Evolutionary conservation across 1,284 basidiomycete species (phyloP).

Genomic region (Amylostereum areolatum): DNA sequence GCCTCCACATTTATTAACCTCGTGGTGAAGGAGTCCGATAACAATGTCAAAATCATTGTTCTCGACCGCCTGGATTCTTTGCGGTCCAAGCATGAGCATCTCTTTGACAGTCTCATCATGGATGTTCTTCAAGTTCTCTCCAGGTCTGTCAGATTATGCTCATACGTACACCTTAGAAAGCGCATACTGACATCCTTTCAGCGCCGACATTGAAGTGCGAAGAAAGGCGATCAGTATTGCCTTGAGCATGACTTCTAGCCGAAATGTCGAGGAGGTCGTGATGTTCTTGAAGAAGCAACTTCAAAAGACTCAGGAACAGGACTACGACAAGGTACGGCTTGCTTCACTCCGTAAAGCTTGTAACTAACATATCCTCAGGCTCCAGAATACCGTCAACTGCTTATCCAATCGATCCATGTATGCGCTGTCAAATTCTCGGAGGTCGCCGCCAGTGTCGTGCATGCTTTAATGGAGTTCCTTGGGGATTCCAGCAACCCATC

Average conservation of each 20-base stretch:
- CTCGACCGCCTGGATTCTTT: conserved; percentile 88
- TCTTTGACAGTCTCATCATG: conserved; percentile 92
- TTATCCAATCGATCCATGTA: conserved; percentile 97
- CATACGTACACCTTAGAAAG: not conserved
- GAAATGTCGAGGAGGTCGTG: conserved; percentile 98
- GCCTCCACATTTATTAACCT: conserved; percentile 88
- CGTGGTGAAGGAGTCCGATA: conserved; percentile 94
- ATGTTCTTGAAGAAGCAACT: conserved; percentile 97
- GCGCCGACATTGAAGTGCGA: conserved; percentile 95
- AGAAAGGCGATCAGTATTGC: conserved; percentile 90
- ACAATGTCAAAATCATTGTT: conserved; percentile 99
- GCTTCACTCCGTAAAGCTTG: not conserved
- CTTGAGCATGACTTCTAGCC: conserved; percentile 88
- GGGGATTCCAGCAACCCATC: conserved; percentile 95
- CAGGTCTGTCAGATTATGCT: conserved; percentile 38
- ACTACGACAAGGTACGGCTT: conserved; percentile 71
- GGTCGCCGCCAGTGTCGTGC: conserved; percentile 93
- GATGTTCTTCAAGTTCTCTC: conserved; percentile 91
- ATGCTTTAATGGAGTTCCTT: conserved; percentile 98
- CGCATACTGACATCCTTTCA: conserved; percentile 22
- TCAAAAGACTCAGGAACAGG: conserved; percentile 83
- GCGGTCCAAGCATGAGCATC: conserved; percentile 84
- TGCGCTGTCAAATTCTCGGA: conserved; percentile 98
- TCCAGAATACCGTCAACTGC: conserved; percentile 90
- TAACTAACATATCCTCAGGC: conserved; percentile 43